phyloP scores from a whole-genome alignment of 2,329 filamentous ascomycete species.

The Paracamarosporium sp. region DNA sequence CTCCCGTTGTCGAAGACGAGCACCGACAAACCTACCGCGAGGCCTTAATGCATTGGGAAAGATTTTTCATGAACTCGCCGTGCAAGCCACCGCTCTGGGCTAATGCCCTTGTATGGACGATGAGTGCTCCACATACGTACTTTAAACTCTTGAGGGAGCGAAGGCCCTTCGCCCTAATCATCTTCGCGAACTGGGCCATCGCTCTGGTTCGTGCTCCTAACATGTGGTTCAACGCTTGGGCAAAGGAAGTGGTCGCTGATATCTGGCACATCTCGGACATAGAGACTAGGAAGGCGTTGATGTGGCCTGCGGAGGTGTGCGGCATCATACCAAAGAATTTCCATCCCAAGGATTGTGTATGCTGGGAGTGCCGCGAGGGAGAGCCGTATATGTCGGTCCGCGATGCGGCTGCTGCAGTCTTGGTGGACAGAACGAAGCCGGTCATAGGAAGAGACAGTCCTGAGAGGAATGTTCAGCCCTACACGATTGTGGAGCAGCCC shows the following conservation, averaged over 20 bases:
- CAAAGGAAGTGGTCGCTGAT: slow-evolving; percentile 17
- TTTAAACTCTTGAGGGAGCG: slow-evolving; percentile 18
- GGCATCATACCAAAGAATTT: slow-evolving; percentile 15
- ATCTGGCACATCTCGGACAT: slow-evolving; percentile 19
- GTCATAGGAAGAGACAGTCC: neutral
- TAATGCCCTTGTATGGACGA: slow-evolving; percentile 25
- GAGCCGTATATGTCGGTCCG: slow-evolving; percentile 8
- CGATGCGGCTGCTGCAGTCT: slow-evolving; percentile 12
- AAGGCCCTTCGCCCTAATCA: slow-evolving; percentile 21
- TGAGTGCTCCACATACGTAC: slow-evolving; percentile 19
- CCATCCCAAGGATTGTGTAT: slow-evolving; percentile 14
- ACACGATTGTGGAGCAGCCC: slow-evolving; percentile 6
- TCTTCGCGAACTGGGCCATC: slow-evolving; percentile 30
- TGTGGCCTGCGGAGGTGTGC: slow-evolving; percentile 19
- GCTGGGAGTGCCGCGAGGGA: slow-evolving; percentile 17
- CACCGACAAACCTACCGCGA: slow-evolving; percentile 18
- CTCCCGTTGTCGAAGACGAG: slow-evolving; percentile 10
- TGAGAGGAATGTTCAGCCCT: slow-evolving; percentile 3
- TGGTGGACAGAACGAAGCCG: slow-evolving; percentile 11
- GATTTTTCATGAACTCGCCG: slow-evolving; percentile 20
- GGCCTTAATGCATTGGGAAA: slow-evolving; percentile 18
- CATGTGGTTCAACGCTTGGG: slow-evolving; percentile 29
- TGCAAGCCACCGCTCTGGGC: slow-evolving; percentile 23
- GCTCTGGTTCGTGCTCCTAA: slow-evolving; percentile 22
- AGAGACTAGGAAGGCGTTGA: slow-evolving; percentile 15